Evolutionary conservation across 257 asterid species (phyloP).

Genomic region (Capsicum baccatum): DNA sequence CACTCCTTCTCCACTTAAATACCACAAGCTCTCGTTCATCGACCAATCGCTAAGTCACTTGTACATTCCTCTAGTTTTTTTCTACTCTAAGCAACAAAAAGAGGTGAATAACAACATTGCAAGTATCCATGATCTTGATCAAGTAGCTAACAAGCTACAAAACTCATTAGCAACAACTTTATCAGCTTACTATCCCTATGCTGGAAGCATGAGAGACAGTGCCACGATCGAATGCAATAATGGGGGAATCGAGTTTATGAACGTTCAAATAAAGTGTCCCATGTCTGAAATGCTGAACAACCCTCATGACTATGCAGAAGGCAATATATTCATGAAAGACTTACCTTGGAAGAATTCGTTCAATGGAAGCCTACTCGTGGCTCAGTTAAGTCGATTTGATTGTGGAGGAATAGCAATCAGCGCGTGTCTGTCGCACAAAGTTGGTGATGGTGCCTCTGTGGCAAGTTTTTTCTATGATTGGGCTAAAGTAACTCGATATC

Average conservation of each 20-base stretch:
- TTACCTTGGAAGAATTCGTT: constrained; percentile 21
- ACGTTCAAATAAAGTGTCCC: not conserved
- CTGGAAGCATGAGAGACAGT: constrained; percentile 22
- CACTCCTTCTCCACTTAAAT: constrained; percentile 1
- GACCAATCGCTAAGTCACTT: constrained; percentile 26
- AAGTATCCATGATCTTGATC: not conserved
- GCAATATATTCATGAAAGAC: not conserved
- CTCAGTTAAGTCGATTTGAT: constrained; percentile 23
- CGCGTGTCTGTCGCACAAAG: constrained; percentile 21
- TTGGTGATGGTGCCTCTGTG: constrained; percentile 18
- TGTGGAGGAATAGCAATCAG: constrained; percentile 31
- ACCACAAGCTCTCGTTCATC: constrained; percentile 23
- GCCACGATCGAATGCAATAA: constrained; percentile 13
- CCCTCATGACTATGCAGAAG: constrained; percentile 27
- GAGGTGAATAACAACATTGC: not conserved
- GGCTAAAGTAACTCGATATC: constrained; percentile 23
- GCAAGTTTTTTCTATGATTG: constrained; percentile 25
- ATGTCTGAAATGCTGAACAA: not conserved
- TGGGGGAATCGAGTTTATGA: not conserved
- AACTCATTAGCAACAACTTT: constrained; percentile 14
- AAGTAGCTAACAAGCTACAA: constrained; percentile 12
- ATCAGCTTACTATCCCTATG: constrained; percentile 22
- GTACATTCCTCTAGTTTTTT: constrained; percentile 26
- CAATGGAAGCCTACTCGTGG: constrained; percentile 12
- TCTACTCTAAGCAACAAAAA: constrained; percentile 23